Evolutionary conservation across 2,329 filamentous ascomycete genomes (phyloP), one percentile per base, ranked within the genome.

Genomic region (Cercospora sojina): DNA sequence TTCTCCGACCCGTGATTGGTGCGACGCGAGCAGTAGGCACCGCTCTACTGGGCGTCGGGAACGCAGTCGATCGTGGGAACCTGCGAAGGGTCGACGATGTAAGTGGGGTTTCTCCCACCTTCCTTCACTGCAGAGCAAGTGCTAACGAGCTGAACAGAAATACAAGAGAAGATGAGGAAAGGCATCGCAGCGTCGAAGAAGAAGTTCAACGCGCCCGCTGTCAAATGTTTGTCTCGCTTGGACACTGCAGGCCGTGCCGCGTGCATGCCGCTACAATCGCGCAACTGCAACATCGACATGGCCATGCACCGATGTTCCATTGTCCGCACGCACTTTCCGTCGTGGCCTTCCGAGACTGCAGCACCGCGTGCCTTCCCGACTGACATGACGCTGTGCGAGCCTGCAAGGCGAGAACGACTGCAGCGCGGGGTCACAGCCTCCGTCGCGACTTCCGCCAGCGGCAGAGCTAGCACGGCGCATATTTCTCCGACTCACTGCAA

Each of bases 21-120:
- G 92, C 93, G 7, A 92, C 90, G 38, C 94, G 94, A 79, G 94
- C 90, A 0, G 88, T 97, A 59, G 92, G 93, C 8, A 91, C 96
- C 81, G 92, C 94, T 41, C 82, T 99, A 66, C 85, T 98, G 80
- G 95, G 96, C 5, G 94, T 93, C 13, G 96, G 92, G 0, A 99
- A 99, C 78, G 88, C 91, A 56, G 83, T 99, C 72, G 95, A 99
- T 81, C 90, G 91, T 62, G 85, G 88, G 68, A 93, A 97, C 76
- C 82, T 90, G 76, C 86, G 91, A 74, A 88, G 91, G 76, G 88
- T 93, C 75, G 91, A 96, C 74, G 93, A 97, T 84, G 94, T 97
- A 82, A 87, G 92, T 89, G n/a, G n/a, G n/a, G n/a, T 53, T 55
- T 16, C n/a, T 71, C 23, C 57, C n/a, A 16, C 9, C 10, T 43